Conservation (phyloP, 2,329 filamentous ascomycete genomes). For the Achaetomium macrosporum region DNA sequence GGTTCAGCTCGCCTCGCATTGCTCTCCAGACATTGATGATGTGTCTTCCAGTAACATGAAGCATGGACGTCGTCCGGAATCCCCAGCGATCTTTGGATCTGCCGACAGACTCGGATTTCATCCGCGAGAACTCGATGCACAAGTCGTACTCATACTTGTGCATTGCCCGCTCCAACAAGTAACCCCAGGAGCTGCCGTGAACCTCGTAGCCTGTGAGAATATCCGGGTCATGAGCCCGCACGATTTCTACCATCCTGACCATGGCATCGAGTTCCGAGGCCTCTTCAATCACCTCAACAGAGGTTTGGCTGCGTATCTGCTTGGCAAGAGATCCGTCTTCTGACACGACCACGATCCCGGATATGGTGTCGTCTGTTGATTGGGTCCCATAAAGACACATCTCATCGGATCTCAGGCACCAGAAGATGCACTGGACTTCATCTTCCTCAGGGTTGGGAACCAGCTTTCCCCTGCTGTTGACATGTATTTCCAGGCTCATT, state of each 20-base stretch:
- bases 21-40: constrained; percentile 97
- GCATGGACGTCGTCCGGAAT: constrained; percentile 87
- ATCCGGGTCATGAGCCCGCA: constrained; percentile 79
- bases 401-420: constrained; percentile 77
- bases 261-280: constrained; percentile 77
- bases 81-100: constrained; percentile 85
- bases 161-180: constrained; percentile 82
- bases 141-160: constrained; percentile 85
- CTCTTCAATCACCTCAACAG: constrained; percentile 65
- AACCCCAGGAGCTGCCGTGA: constrained; percentile 90
- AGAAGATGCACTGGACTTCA: constrained; percentile 82
- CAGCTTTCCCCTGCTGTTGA: constrained; percentile 75
- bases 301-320: constrained; percentile 55
- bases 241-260: constrained; percentile 78
- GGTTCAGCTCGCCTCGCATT: constrained; percentile 86
- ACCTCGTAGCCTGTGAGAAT: constrained; percentile 94
- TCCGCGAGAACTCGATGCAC: constrained; percentile 84
- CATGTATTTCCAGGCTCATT: constrained; percentile 89
- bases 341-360: constrained; percentile 69
- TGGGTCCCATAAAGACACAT: constrained; percentile 44
- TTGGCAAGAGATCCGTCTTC: constrained; percentile 53
- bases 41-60: constrained; percentile 87
- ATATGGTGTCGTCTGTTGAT: constrained; percentile 45
- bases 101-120: constrained; percentile 77
- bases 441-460: constrained; percentile 88